A percentile compares a stretch with the other conserved stretches of the same genome.
phyloP scores from a whole-genome alignment of 2,329 filamentous ascomycete genomes.

The Cladophialophora bantiana region DNA sequence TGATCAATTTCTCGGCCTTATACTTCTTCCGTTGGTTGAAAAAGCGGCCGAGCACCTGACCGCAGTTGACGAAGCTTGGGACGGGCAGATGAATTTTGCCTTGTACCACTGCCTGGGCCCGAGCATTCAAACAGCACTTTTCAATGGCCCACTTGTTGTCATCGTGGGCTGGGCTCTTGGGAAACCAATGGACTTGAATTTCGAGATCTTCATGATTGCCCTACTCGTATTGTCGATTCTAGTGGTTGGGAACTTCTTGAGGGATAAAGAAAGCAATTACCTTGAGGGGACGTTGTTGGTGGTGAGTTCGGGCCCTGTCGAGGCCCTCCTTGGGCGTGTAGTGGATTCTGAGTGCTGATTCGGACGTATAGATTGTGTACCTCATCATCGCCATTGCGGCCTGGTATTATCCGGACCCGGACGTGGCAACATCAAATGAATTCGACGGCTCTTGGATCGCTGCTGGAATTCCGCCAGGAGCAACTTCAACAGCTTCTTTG shows the following conservation, averaged over 20 bases:
- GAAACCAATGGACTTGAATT: slow-evolving; percentile 76
- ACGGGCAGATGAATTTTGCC: slow-evolving; percentile 76
- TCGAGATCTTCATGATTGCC: slow-evolving; percentile 84
- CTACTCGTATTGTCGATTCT: slow-evolving; percentile 82
- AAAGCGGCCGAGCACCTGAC: background rate
- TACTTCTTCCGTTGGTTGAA: slow-evolving; percentile 70
- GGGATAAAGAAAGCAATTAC: slow-evolving; percentile 89
- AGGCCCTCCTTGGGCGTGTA: no score
- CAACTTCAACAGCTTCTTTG: background rate
- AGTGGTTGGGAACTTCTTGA: slow-evolving; percentile 83
- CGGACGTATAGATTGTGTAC: slow-evolving; percentile 55
- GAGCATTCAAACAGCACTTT: slow-evolving; percentile 85
- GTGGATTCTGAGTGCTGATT: background rate
- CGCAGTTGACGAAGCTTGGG: slow-evolving; percentile 77
- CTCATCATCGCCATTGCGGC: slow-evolving; percentile 67
- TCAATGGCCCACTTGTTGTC: slow-evolving; percentile 83
- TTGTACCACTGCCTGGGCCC: slow-evolving; percentile 84
- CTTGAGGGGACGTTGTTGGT: slow-evolving; percentile 84
- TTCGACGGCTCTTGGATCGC: background rate
- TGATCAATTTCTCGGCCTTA: slow-evolving; percentile 67
- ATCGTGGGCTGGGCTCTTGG: slow-evolving; percentile 81
- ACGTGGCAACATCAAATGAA: slow-evolving; percentile 28
- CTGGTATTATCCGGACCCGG: slow-evolving; percentile 66
- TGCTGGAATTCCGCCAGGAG: background rate
- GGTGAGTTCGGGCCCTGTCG: slow-evolving; percentile 46